These are phyloP conservation scores for Aspergillus asperescens DNA, from an alignment of 495 filamentous ascomycete species.

Conservation along the genomic window DNA sequence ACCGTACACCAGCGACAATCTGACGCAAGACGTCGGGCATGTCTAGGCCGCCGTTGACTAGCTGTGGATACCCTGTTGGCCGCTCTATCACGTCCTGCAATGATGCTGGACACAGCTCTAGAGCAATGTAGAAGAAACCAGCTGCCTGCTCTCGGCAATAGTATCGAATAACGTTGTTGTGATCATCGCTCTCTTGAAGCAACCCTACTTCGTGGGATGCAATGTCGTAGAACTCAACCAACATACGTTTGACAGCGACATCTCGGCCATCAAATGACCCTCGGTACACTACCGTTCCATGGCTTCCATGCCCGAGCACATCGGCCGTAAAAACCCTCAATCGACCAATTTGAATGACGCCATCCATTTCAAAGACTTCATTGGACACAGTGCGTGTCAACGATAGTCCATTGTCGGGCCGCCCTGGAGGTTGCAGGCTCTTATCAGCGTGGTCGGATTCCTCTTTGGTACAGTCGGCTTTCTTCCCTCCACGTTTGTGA, in stretches of 20 bases:
- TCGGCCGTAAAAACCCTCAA: conserved; percentile 67
- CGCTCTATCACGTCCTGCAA: conserved; percentile 82
- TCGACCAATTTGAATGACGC: conserved; percentile 63
- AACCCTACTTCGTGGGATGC: conserved; percentile 89
- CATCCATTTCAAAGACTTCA: conserved; percentile 39
- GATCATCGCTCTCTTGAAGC: conserved; percentile 88
- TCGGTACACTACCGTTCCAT: conserved; percentile 79
- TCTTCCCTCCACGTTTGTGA: conserved; percentile 59
- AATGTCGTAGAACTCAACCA: conserved; percentile 90
- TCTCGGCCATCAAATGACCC: conserved; percentile 86
- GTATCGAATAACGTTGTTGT: conserved; percentile 94
- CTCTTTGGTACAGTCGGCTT: conserved; percentile 39
- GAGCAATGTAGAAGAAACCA: conserved; percentile 92
- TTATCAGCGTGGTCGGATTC: conserved; percentile 40
- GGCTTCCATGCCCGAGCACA: conserved; percentile 74
- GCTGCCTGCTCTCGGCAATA: conserved; percentile 82
- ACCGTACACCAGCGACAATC: conserved; percentile 77
- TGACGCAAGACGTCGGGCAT: conserved; percentile 69
- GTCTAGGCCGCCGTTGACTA: conserved; percentile 49
- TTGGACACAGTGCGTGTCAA: conserved; percentile 35
- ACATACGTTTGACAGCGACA: conserved; percentile 95
- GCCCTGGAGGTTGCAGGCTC: conserved; percentile 35
- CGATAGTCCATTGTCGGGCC: conserved; percentile 54
- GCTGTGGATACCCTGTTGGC: conserved; percentile 54
- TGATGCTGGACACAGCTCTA: conserved; percentile 93